Conservation (phyloP, 495 filamentous ascomycete species). For the Penicillium soppii region DNA sequence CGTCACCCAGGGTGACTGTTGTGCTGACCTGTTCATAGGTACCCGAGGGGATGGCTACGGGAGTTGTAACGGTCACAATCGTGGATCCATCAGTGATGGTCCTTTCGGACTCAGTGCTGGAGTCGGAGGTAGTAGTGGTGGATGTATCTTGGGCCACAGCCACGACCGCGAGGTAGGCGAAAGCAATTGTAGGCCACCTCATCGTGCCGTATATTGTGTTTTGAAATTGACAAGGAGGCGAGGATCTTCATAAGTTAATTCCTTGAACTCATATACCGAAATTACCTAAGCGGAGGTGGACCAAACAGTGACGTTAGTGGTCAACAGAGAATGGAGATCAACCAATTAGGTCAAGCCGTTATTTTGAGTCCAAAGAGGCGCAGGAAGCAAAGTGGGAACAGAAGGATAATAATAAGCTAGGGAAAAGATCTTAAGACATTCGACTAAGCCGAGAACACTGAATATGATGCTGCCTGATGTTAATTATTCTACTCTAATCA, state of each 20-base stretch:
- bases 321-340: too few relatives aligned
- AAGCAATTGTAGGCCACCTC: conserved; percentile 18
- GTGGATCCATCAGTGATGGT: conserved; percentile 14
- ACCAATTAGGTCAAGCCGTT: too few relatives aligned
- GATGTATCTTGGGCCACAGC: conserved; percentile 18
- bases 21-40: conserved; percentile 39
- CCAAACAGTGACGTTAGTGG: too few relatives aligned
- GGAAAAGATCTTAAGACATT: too few relatives aligned
- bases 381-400: too few relatives aligned
- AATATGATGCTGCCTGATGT: too few relatives aligned
- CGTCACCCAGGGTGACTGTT: conserved; percentile 35
- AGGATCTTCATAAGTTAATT: conserved; percentile 1
- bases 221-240: not conserved
- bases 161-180: conserved; percentile 17
- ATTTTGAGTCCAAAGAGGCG: too few relatives aligned
- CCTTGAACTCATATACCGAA: not conserved
- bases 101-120: conserved; percentile 4
- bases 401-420: too few relatives aligned
- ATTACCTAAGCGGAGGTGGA: conserved; percentile 3
- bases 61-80: conserved; percentile 9
- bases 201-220: conserved; percentile 12
- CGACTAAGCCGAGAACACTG: too few relatives aligned
- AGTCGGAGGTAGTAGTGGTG: conserved; percentile 6
- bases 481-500: too few relatives aligned
- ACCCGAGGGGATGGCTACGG: conserved; percentile 30